Percentiles rank a stretch among this genome's conserved stretches.
Evolutionary conservation across 2,329 filamentous ascomycete genomes (phyloP).

Genomic region (Phoma sp.): DNA sequence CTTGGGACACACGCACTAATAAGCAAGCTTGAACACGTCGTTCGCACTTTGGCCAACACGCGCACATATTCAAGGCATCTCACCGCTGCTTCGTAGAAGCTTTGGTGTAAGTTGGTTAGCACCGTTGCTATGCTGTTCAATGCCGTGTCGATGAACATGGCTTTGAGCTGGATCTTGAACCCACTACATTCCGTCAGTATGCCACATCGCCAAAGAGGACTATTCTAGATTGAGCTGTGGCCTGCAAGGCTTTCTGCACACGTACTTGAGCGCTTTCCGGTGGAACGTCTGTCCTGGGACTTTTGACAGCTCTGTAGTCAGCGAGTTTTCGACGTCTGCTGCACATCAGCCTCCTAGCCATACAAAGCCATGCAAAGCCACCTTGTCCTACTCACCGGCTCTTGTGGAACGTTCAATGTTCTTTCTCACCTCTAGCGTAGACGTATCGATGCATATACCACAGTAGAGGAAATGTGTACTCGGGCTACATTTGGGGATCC

Average conservation of each 20-base stretch:
- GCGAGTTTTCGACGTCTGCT: constrained; percentile 67
- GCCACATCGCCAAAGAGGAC: not conserved
- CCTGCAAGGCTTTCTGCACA: constrained; percentile 12
- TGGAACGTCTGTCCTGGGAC: constrained; percentile 78
- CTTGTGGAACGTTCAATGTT: constrained; percentile 63
- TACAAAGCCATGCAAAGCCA: not conserved
- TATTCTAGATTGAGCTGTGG: not conserved
- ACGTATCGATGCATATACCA: constrained; percentile 76
- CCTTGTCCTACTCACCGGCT: constrained; percentile 50
- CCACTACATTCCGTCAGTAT: constrained; percentile 48
- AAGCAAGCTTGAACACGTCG: constrained; percentile 66
- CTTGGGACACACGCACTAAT: constrained; percentile 54
- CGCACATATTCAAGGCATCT: constrained; percentile 70
- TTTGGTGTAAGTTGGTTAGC: constrained; percentile 74
- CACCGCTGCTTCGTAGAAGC: constrained; percentile 77
- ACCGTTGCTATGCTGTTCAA: constrained; percentile 76
- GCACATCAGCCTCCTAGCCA: constrained; percentile 18
- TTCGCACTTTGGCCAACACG: constrained; percentile 63
- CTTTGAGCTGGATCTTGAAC: constrained; percentile 84
- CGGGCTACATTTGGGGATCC: constrained; percentile 47
- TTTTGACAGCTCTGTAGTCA: constrained; percentile 79
- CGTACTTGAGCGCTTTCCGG: constrained; percentile 74
- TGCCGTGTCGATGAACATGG: constrained; percentile 80
- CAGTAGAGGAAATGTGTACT: constrained; percentile 82
- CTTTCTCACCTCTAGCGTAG: constrained; percentile 75